These are phyloP conservation scores for Larix sibirica DNA, from an alignment of 83 land plant genomes.

Conservation along the genomic window DNA sequence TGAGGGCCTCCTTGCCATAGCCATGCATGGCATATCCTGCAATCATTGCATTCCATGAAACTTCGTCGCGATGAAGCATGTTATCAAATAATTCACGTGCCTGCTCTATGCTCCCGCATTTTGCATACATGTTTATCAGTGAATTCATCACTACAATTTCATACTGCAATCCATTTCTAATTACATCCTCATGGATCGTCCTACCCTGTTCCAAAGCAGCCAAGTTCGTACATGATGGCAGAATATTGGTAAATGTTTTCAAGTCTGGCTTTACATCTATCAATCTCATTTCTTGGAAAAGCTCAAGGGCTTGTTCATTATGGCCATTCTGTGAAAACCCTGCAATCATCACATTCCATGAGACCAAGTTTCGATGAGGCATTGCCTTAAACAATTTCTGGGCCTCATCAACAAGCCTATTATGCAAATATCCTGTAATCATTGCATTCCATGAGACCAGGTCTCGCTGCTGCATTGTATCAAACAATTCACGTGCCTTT, in stretches of 20 bases:
- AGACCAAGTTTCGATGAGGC: background rate
- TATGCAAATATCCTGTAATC: no score
- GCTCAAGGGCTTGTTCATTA: background rate
- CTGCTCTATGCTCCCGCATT: background rate
- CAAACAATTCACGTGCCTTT: no score
- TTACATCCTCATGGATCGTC: background rate
- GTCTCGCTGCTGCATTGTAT: no score
- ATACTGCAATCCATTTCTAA: background rate
- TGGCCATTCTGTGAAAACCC: background rate
- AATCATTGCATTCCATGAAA: constrained; percentile 8
- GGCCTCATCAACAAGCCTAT: no score
- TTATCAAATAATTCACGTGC: background rate
- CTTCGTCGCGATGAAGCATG: background rate
- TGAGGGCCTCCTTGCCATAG: background rate
- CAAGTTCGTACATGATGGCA: constrained; percentile 1
- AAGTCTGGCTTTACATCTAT: background rate
- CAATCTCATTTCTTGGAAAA: background rate
- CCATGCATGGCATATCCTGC: background rate
- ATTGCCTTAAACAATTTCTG: background rate
- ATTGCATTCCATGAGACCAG: no score
- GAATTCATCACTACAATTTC: background rate
- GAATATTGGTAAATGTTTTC: background rate
- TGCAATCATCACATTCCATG: background rate
- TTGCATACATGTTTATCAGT: background rate
- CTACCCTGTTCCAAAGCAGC: constrained; percentile 6